Conservation (phyloP, 2,329 filamentous ascomycete species). For the Mycosphaerella arachidis region DNA sequence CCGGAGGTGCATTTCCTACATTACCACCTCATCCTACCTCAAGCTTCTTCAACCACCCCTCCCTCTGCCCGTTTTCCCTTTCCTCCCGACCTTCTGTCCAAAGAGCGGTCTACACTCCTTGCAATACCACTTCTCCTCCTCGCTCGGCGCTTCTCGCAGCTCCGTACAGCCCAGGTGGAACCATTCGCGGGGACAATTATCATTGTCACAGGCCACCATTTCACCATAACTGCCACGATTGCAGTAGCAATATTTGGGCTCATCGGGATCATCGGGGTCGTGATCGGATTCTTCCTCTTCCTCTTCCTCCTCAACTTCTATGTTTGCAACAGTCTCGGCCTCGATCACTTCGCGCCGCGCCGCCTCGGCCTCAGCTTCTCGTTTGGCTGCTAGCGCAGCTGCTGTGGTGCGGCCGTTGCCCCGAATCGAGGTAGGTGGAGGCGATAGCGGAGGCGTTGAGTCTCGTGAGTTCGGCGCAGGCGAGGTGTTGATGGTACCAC, state of each 20-base stretch:
- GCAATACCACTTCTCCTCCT: slow-evolving; percentile 52
- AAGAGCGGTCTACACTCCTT: slow-evolving; percentile 41
- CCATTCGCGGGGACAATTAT: slow-evolving; percentile 61
- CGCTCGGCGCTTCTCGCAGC: slow-evolving; percentile 55
- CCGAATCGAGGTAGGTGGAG: slow-evolving; percentile 17
- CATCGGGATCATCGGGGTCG: slow-evolving; percentile 48
- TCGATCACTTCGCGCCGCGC: slow-evolving; percentile 7
- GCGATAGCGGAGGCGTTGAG: slow-evolving; percentile 17
- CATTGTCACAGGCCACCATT: slow-evolving; percentile 66
- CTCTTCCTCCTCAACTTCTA: slow-evolving; percentile 18
- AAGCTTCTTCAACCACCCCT: slow-evolving; percentile 8
- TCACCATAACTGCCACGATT: slow-evolving; percentile 61
- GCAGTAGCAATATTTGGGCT: slow-evolving; percentile 62
- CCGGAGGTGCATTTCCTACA: neutral
- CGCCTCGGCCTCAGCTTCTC: slow-evolving; percentile 6
- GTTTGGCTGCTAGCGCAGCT: slow-evolving; percentile 1
- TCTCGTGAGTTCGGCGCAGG: slow-evolving; percentile 17
- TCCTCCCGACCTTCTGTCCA: slow-evolving; percentile 12
- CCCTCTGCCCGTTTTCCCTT: slow-evolving; percentile 12
- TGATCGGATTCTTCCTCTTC: slow-evolving; percentile 29
- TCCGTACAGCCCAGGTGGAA: slow-evolving; percentile 64
- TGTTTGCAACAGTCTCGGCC: slow-evolving; percentile 8
- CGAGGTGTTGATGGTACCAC: slow-evolving; percentile 19
- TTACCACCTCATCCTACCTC: neutral
- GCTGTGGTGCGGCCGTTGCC: slow-evolving; percentile 10